phyloP scores from a whole-genome alignment of 2,329 filamentous ascomycete genomes.

The Penicillium psychrosexuale region DNA sequence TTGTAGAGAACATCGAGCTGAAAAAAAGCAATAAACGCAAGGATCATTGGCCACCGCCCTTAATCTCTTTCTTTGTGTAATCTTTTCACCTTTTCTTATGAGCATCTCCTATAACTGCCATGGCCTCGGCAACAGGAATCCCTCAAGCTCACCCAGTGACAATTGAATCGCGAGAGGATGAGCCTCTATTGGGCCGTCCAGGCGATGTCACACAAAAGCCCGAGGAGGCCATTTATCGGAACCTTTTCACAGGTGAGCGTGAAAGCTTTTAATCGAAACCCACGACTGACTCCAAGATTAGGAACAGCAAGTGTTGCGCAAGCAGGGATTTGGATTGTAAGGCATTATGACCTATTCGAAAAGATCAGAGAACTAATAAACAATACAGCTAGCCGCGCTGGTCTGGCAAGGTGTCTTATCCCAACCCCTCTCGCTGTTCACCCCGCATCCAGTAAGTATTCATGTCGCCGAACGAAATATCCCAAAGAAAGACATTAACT shows the following conservation, averaged over 20 bases:
- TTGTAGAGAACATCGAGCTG: not conserved
- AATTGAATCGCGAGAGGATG: constrained; percentile 53
- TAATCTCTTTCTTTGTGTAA: not conserved
- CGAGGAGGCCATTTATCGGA: constrained; percentile 62
- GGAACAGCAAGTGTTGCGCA: constrained; percentile 81
- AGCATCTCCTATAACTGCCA: constrained; percentile 31
- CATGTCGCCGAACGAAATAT: not conserved
- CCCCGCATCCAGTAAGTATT: constrained; percentile 73
- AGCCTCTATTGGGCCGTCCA: constrained; percentile 67
- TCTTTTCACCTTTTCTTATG: not conserved
- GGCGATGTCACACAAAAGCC: constrained; percentile 72
- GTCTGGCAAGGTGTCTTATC: constrained; percentile 76
- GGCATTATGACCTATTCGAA: constrained; percentile 13
- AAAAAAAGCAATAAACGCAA: not conserved
- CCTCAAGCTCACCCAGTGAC: constrained; percentile 52
- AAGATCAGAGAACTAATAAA: constrained; percentile 1
- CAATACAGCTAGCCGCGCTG: constrained; percentile 60
- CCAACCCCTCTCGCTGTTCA: constrained; percentile 73
- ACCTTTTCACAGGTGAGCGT: constrained; percentile 68
- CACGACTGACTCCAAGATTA: constrained; percentile 34
- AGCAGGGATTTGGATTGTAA: constrained; percentile 67
- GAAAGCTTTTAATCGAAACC: not conserved
- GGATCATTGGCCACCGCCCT: not conserved
- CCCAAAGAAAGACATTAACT: not conserved
- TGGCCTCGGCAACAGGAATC: constrained; percentile 68